Base-by-base conservation (phyloP, 73 alveolate genomes). In the Paramecium primaurelia region DNA sequence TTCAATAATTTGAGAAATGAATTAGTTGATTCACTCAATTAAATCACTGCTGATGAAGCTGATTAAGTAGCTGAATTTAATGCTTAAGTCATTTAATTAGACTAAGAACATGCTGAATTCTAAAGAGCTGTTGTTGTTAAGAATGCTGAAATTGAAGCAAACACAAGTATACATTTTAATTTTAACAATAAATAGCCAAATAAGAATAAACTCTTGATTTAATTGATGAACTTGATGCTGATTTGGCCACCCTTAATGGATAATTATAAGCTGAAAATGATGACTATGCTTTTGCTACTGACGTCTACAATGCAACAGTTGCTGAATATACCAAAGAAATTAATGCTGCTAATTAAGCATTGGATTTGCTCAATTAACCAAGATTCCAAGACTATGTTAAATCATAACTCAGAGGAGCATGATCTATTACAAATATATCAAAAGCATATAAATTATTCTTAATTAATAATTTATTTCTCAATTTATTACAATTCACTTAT, bases 41-140 rank as follows among this genome's bases (percentile, higher is more conserved):
- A 34, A 44, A 44, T 32, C 28, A 80, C 91, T 12, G 91, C 91
- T 80, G 91, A 80, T 28, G 91, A 80, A 49, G 75, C 71, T 8
- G 77, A 42, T 1, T 34, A 34, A 44, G 36, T 32, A 14, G 75
- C 71, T 42, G 75, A 42, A 0, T 80, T 3, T 44, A 44, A 45
- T 12, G 91, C 51, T 14, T 32, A 44, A 80, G 91, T 80, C 26
- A 44, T 28, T 10, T 20, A 20, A 80, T 80, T 80, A 54, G 45
- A 80, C 91, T 25, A 59, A 44, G 91, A 80, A 80, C 91, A 80
- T 25, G 71, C 91, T 49, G 91, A 80, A 80, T 80, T 80, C 91
- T 80, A 80, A 80, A 80, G 91, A 80, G 91, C 91, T 26, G 91
- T 80, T 42, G 71, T 80, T 28, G 58, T 80, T 42, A 80, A 80